Base-by-base conservation (phyloP, 768 basidiomycete genomes). In the Antrodiella citrinella region DNA sequence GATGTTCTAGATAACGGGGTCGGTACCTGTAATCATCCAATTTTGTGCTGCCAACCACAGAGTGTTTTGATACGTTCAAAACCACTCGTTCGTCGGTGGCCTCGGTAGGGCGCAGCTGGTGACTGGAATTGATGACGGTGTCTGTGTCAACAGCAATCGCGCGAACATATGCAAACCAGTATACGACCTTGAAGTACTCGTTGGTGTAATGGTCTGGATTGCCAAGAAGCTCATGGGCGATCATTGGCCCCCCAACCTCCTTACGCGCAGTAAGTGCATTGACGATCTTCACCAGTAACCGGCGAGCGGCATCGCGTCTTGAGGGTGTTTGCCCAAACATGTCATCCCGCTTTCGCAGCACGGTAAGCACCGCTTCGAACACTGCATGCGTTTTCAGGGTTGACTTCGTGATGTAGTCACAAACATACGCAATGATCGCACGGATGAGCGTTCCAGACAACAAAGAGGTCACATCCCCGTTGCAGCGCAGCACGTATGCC, bases 161-260 rank as follows among this genome's bases (percentile, higher is more conserved):
- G 7, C 30, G 30, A 7, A 35, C 30, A 35, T 35, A 35, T 15
- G 7, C 7, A 15, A 7, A 35, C 30, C 30, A 35, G 30, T 7
- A 35, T 15, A 35, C 7, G 7, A 7, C 15, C 7, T 15, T 7
- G 7, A 15, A 15, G 15, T 7, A 35, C 7, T 7, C 15, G 50
- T 69, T 65, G 0, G 68, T 70, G 48, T 72, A 72, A 21, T 69
- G 68, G 51, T 73, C 72, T 15, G 67, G 68, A 46, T 67, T 55
- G 4, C 58, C 62, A 9, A 70, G 49, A 0, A 71, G 45, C 44
- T 71, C 71, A 52, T 68, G 53, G 10, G 53, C 62, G 0, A 64
- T 64, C 62, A 72, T 66, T 0, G 71, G 71, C 15, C 60, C 61
- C 0, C 71, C 71, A 12, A 72, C 62, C 52, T 72, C 69, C 15